Percentiles rank a stretch among this genome's conserved stretches.
These are phyloP conservation scores for Calocybe gangraenosa DNA, from an alignment of 768 basidiomycete species.

Conservation along the genomic window DNA sequence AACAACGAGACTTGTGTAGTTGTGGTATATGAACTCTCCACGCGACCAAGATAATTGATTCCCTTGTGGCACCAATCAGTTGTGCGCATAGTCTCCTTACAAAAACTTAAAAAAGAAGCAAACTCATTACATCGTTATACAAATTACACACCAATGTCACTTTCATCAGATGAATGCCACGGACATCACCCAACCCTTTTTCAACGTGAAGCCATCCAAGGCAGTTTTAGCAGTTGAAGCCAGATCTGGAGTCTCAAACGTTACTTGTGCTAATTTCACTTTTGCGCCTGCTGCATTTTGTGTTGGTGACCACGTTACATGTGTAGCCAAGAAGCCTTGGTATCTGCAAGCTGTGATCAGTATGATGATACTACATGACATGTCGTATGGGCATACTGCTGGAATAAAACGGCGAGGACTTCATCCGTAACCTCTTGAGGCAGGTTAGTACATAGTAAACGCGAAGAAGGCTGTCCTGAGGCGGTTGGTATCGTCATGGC, in stretches of 20 bases:
- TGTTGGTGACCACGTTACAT: conserved; percentile 65
- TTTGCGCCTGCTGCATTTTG: conserved; percentile 60
- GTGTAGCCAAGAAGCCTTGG: conserved; percentile 72
- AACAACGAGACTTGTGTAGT: background rate
- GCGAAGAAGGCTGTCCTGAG: conserved; percentile 52
- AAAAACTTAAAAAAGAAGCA: background rate
- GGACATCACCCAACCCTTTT: conserved; percentile 82
- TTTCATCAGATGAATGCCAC: conserved; percentile 57
- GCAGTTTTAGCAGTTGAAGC: conserved; percentile 78
- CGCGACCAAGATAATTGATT: too few relatives aligned
- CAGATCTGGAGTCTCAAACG: conserved; percentile 72
- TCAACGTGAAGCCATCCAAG: conserved; percentile 81
- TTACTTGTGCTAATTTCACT: conserved; percentile 77
- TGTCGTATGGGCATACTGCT: conserved; percentile 61
- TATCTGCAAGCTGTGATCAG: conserved; percentile 48
- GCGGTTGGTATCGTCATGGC: conserved; percentile 40
- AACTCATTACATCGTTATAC: conserved; percentile 10
- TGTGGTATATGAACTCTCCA: too few relatives aligned
- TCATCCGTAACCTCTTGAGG: conserved; percentile 89
- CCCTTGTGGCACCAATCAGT: too few relatives aligned
- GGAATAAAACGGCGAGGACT: conserved; percentile 83
- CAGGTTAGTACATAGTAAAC: conserved; percentile 78
- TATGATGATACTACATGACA: too few relatives aligned
- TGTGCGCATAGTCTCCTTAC: too few relatives aligned
- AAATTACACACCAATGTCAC: conserved; percentile 10